Evolutionary conservation across 2,329 filamentous ascomycete genomes (phyloP), one percentile per base, ranked within the genome.

Genomic region (Aspergillus bombycis): DNA sequence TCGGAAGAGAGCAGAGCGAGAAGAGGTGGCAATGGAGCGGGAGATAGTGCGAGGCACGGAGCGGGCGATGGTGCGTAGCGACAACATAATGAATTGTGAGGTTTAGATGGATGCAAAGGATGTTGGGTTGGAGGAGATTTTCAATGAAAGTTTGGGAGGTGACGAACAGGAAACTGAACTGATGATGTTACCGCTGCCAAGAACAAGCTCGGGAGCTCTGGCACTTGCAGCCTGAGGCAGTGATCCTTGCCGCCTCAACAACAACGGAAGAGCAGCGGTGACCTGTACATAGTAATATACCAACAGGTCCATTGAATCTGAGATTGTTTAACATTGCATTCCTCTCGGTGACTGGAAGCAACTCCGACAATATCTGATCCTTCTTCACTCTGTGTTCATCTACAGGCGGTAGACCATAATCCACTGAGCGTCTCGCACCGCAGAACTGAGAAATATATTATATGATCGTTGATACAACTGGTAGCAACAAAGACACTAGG

Each of bases 61-160:
- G 76, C 91, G 89, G 74, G 86, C 84, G 68, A 90, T 76, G 65
- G 84, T 81, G 77, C 90, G 85, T 69, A 92, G 81, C 69, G 90
- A 89, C 75, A 93, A 82, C 91, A 93, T 93, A 57, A 57, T 69
- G 57, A 46, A 56, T 38, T 41, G 48, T n/a, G 48, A 30, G 50
- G 23, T 46, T 23, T 28, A 28, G 41, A 57, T 43, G 36, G 30
- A 63, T 50, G 52, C 43, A 50, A 61, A 46, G 21, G 43, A 46
- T 26, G 46, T 58, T 46, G 46, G 48, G 30, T 26, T 30, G 45
- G 55, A 62, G 64, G 12, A 28, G 46, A 26, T 30, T 50, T 50
- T 62, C 54, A 55, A 59, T 60, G 66, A 63, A 50, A 63, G 65
- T 52, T 65, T 54, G 28, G 28, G 26, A 28, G 26, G 30, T 30